Evolutionary conservation across 202 grass and related monocot species (phyloP), one percentile per base, ranked within the genome.

Genomic region (Schoenoplectus triqueter): DNA sequence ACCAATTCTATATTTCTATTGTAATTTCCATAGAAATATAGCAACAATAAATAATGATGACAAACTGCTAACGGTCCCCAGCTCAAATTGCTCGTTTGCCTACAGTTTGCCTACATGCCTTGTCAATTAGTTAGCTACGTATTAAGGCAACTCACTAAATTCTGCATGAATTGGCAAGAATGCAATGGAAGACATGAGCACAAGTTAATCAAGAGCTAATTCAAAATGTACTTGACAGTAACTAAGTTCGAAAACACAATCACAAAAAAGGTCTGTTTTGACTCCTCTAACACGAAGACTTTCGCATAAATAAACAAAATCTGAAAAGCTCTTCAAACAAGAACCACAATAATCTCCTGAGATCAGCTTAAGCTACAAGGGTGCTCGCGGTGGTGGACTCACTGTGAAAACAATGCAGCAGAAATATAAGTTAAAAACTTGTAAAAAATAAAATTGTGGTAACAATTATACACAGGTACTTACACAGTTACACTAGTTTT

Each of bases 371-470:
- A 18, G 84, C 89, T 15, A 93, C 91, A 66, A 93, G 89, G 18
- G 94, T 84, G 86, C 89, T 91, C 2, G 89, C 94, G 50, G 88
- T 87, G 78, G 49, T 82, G 11, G 91, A 93, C 1, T 93, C 91
- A 15, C 89, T 94, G 89, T 77, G 82, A 31, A 73, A 73, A 82
- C 10, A 52, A 47, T 14, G 57, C 62, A 13, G 4, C 21, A 20
- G 61, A 18, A 31, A 31, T 31, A 19, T 21, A 41, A 21, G 4
- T 11, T 31, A 31, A 31, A 31, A 31, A 31, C n/a, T 31, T 31
- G 31, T 31, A 31, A 31, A 31, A 74, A 55, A 15, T 46, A 22
- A 20, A 73, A 19, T 66, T 8, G 22, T 14, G 2, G 4, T 75
- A 4, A 66, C 45, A 4, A 73, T 9, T 31, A 31, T 31, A 31